Evolutionary conservation across 768 basidiomycete species (phyloP), one percentile per base, ranked within the genome.

Genomic region (Leccinum olivaceopallidum): DNA sequence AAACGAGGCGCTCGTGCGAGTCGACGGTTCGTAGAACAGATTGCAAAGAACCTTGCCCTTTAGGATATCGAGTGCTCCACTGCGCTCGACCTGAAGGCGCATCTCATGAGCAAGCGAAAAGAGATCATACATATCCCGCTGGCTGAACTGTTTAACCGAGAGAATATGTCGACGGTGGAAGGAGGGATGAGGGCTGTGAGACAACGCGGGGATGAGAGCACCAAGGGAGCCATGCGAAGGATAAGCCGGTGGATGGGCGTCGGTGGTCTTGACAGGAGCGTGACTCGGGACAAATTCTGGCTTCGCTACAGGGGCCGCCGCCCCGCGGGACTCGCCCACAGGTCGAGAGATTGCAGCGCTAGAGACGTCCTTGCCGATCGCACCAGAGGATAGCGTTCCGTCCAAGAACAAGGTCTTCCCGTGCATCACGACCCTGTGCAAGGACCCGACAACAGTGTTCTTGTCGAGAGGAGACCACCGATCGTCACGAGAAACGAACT

Each of bases 81-180:
- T 90, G 32, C 95, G 85, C 75, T 99, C 97, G 14, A 98, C 95
- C 69, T 95, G 95, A 39, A 94, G 82, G 54, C 93, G 90, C 95
- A 99, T 95, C 77, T 99, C 97, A 65, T 94, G 89, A 1, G 97
- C 96, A 54, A 98, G 79, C 51, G 92, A 88, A 80, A 98, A 99
- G 44, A 99, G 85, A 63, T 92, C 90, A 70, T 98, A 90, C 61
- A 98, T 81, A 67, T 99, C 95, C 49, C 88, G 86, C 57, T 90
- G 86, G 39, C 80, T 86, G 76, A 98, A 95, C 65, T 98, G 94
- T 71, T 95, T 97, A 62, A 98, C 94, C 0, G 93, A 87, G 18
- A 98, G 85, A 61, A 98, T 94, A 72, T 98, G 94, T 42, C 93
- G 87, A 58, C 92, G 88, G 67, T 95, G 87, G 88, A 96, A 98